Evolutionary conservation across 2,329 filamentous ascomycete genomes (phyloP), one percentile per base, ranked within the genome.

Genomic region (Colletotrichum orchidophilum): DNA sequence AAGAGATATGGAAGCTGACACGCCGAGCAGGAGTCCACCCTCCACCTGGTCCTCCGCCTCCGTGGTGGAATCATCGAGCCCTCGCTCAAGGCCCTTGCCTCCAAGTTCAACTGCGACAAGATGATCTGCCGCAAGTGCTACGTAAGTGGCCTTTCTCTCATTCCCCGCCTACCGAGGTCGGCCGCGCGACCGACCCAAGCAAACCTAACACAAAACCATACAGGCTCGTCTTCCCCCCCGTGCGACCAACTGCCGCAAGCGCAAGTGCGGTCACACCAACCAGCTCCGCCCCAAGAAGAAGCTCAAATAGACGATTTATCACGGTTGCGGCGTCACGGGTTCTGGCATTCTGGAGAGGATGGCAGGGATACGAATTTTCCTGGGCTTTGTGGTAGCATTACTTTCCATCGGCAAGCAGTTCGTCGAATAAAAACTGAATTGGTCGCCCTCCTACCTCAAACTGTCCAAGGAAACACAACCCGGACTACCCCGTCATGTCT

Each of bases 111-210:
- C 93, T 98, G 96, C 93, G 96, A 98, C 79, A 98, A 98, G 93
- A 96, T 96, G 93, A 97, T 98, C 88, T 98, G 96, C 94, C 96
- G 96, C 91, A 98, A 99, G 94, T 99, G 96, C 93, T 98, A 98
- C 88, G 94, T 96, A 92, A 80, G 93, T 92, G 27, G 46, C 59
- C 21, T 27, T 12, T 26, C 18, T n/a, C 70, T 57, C 71, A 59
- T 18, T n/a, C 61, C 39, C 59, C 52, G 26, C 12, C 8, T 12
- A 24, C 8, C 7, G 21, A n/a, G 21, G 26, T 58, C 27, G 11
- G 26, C 46, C 39, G 33, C 18, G 57, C 13, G 49, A 18, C 11
- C 21, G 27, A 12, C n/a, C 13, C 24, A 7, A 35, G 3, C 3
- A 27, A 29, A 33, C 24, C 58, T 73, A 60, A 64, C 65, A 57